Base-by-base conservation (phyloP, 108 stramenopile species). In the Conticribra weissflogii region DNA sequence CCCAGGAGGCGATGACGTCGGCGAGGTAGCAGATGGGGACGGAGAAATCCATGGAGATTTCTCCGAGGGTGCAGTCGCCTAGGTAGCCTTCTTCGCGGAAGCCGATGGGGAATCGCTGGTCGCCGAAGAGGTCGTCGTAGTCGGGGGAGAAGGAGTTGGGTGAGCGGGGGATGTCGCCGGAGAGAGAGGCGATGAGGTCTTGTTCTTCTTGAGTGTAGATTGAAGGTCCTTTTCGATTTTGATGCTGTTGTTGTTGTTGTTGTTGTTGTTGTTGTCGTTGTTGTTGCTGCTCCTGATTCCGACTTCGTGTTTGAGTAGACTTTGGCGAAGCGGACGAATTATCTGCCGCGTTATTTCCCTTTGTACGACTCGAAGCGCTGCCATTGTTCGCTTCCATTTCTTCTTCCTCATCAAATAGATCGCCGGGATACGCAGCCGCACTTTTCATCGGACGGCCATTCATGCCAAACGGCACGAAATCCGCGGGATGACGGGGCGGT, bases 1-100 rank as follows among this genome's bases (percentile, higher is more conserved):
- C 88, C 94, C 94, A 95, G 59, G 79, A 78, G 34, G 86, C 82
- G 28, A 95, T 32, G 4, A 95, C 90, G 72, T 95, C 94, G 14
- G 91, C 91, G 21, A 95, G 49, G 66, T 92, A 95, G 49, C 86
- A 83, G 36, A 95, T 79, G 32, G 94, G 91, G 0, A 92, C 78
- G 18, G 81, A 78, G 66, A 87, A 95, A 55, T 95, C 90, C 62
- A 66, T 75, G 7, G 87, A 68, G 59, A 95, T 91, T 63, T 95
- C 90, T 9, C 47, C 54, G 29, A 95, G 63, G 14, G 94, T 91
- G 24, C 72, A 87, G 47, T 95, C 94, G 59, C 94, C 94, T 49
- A 95, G 71, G 52, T 77, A 94, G 21, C 93, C 93, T 32, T 68
- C 71, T 62, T 91, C 87, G 14, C 93, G 79, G 36, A 61, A 63